Percentiles rank a stretch among this genome's conserved stretches.
Conservation (phyloP, 169 alveolate genomes). For the Toxoplasma gondii region DNA sequence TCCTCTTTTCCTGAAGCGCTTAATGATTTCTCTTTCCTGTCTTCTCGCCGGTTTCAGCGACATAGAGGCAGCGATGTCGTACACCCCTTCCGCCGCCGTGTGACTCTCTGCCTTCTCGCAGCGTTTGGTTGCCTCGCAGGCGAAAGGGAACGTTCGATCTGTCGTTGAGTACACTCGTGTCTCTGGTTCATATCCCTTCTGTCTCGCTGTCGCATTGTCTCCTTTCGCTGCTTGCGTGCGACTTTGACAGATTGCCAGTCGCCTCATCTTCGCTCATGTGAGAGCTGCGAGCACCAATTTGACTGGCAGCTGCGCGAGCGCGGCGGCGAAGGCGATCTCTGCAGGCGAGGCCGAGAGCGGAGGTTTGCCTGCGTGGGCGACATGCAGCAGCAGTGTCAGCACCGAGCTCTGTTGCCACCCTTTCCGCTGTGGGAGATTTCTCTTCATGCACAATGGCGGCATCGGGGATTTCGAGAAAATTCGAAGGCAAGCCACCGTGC, state of each 20-base stretch:
- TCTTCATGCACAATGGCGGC: slow-evolving; percentile 68
- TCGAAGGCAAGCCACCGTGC: slow-evolving; percentile 52
- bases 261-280: slow-evolving; percentile 66
- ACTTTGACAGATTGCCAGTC: slow-evolving; percentile 56
- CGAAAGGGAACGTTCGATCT: too few relatives aligned
- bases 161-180: background rate
- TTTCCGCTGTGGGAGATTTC: slow-evolving; percentile 66
- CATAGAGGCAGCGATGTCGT: too few relatives aligned
- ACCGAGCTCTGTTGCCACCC: slow-evolving; percentile 71
- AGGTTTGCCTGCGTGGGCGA: slow-evolving; percentile 55
- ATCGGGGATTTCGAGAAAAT: slow-evolving; percentile 59
- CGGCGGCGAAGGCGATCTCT: background rate
- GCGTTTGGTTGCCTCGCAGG: too few relatives aligned
- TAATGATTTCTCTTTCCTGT: too few relatives aligned
- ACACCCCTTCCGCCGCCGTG: too few relatives aligned
- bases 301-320: slow-evolving; percentile 22
- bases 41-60: too few relatives aligned
- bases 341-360: slow-evolving; percentile 20
- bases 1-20: too few relatives aligned
- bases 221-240: background rate
- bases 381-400: slow-evolving; percentile 59
- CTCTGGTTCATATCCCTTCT: background rate
- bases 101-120: too few relatives aligned
- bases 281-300: slow-evolving; percentile 67
- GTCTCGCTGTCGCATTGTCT: background rate